Evolutionary conservation across 768 basidiomycete species (phyloP).

Genomic region (Hypholoma sublateritium): DNA sequence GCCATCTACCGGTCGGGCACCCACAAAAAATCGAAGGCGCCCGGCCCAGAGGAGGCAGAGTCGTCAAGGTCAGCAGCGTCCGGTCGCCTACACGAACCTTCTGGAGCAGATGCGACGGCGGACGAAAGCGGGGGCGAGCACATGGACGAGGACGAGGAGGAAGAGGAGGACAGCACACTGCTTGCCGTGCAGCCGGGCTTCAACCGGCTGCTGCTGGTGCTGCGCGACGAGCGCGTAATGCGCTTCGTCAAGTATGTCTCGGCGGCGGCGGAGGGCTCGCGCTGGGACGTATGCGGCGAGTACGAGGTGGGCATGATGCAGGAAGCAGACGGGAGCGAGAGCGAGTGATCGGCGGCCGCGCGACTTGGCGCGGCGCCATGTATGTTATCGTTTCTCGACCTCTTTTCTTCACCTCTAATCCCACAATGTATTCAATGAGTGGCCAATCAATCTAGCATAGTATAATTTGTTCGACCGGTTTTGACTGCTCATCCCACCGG

Average conservation of each 20-base stretch:
- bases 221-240: constrained; percentile 92
- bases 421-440: too few species aligned
- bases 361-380: background rate
- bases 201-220: constrained; percentile 84
- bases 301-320: constrained; percentile 87
- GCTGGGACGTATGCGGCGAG: constrained; percentile 94
- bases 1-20: constrained; percentile 83
- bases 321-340: constrained; percentile 44
- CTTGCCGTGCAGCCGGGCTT: constrained; percentile 88
- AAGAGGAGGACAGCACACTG: constrained; percentile 77
- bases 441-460: too few species aligned
- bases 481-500: too few species aligned
- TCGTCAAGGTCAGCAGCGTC: background rate
- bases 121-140: constrained; percentile 33
- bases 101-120: background rate
- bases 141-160: constrained; percentile 47
- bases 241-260: constrained; percentile 95
- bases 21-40: constrained; percentile 35
- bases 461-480: too few species aligned
- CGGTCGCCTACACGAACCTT: background rate
- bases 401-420: too few species aligned
- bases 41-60: constrained; percentile 7
- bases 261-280: constrained; percentile 82
- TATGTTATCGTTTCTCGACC: background rate
- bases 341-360: background rate